A percentile compares a stretch with the other conserved stretches of the same genome.
These are phyloP conservation scores for Ustilago hordei DNA, from an alignment of 1,284 basidiomycete species.

Conservation along the genomic window DNA sequence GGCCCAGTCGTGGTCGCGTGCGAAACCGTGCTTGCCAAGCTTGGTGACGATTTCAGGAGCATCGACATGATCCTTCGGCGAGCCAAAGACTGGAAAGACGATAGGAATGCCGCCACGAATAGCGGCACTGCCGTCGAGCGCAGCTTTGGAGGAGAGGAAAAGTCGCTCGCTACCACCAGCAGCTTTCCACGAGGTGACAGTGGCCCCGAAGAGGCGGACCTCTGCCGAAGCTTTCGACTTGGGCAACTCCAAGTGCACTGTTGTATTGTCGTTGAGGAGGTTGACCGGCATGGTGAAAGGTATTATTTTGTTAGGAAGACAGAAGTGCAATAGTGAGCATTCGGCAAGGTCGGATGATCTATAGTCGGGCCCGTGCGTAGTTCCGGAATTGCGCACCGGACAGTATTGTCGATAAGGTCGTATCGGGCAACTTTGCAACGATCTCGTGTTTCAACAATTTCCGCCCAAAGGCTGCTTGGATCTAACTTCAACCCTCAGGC, in stretches of 20 bases:
- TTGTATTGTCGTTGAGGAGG: constrained; percentile 31
- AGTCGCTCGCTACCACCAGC: constrained; percentile 55
- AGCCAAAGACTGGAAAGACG: constrained; percentile 63
- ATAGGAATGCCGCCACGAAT: constrained; percentile 64
- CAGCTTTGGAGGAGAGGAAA: constrained; percentile 56
- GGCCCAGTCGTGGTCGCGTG: constrained; percentile 51
- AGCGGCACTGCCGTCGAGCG: constrained; percentile 52
- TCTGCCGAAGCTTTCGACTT: constrained; percentile 50
- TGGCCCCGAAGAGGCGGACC: constrained; percentile 58
- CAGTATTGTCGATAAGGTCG: background rate
- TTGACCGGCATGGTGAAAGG: constrained; percentile 31
- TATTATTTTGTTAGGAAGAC: background rate
- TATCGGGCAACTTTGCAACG: background rate
- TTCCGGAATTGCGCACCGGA: constrained; percentile 2
- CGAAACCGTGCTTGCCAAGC: constrained; percentile 59
- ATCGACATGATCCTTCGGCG: constrained; percentile 51
- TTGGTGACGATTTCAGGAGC: constrained; percentile 39
- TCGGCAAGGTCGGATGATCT: constrained; percentile 4
- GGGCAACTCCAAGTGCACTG: constrained; percentile 42
- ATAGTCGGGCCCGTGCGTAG: background rate
- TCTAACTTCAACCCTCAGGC: constrained; percentile 7
- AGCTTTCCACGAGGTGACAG: constrained; percentile 61
- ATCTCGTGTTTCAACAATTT: background rate
- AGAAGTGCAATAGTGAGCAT: background rate
- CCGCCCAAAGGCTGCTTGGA: constrained; percentile 4